These are phyloP conservation scores for Catharanthus roseus DNA, from an alignment of 257 asterid genomes.

Conservation along the genomic window DNA sequence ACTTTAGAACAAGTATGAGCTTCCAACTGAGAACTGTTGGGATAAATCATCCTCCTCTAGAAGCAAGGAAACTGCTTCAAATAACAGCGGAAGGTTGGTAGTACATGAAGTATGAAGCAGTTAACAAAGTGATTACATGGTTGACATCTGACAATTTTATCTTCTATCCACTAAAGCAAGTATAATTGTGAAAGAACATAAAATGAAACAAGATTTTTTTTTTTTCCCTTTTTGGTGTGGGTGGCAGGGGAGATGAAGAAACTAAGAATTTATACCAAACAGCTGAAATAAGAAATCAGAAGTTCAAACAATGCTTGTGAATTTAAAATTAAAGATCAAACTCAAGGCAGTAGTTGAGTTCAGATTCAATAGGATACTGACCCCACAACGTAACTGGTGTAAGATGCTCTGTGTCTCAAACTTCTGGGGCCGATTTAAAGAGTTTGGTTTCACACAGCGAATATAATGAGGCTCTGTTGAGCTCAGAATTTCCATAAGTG, in stretches of 20 bases:
- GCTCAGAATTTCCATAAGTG: constrained; percentile 97
- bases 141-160: neutral
- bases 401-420: constrained; percentile 87
- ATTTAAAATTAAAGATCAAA: neutral
- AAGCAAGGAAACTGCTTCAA: neutral
- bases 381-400: constrained; percentile 99
- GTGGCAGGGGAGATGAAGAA: neutral
- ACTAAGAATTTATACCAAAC: neutral
- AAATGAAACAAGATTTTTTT: neutral
- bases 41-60: neutral
- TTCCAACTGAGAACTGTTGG: neutral
- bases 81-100: neutral
- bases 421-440: constrained; percentile 77
- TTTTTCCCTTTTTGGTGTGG: too few species aligned
- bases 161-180: neutral
- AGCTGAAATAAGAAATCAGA: neutral
- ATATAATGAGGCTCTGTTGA: constrained; percentile 96
- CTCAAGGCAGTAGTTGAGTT: constrained; percentile 3
- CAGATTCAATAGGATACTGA: constrained; percentile 30
- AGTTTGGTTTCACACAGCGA: constrained; percentile 98
- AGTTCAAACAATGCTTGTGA: neutral
- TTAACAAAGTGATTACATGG: neutral
- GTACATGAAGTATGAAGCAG: neutral
- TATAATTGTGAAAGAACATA: too few species aligned
- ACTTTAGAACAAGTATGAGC: neutral